These are phyloP conservation scores for Candida tropicalis DNA, from an alignment of 1,139 yeast species.

Conservation along the genomic window DNA sequence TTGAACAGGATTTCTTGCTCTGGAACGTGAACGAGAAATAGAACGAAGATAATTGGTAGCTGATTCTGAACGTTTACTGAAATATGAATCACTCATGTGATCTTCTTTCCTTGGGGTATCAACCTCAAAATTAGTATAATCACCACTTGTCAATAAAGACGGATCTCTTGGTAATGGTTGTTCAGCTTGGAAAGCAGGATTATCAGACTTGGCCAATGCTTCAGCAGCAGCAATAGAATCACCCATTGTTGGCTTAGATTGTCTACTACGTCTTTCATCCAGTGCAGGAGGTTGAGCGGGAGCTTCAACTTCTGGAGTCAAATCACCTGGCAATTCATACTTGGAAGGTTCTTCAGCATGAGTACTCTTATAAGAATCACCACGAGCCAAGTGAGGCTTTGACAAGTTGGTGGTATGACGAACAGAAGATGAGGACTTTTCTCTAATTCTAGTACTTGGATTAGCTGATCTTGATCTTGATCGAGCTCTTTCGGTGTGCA, in stretches of 20 bases:
- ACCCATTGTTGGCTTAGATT: conserved; percentile 52
- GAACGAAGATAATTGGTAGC: conserved; percentile 58
- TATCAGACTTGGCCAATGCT: conserved; percentile 9
- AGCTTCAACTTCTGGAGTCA: conserved; percentile 19
- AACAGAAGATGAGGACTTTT: conserved; percentile 32
- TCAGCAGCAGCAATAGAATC: conserved; percentile 51
- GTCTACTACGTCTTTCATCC: conserved; percentile 45
- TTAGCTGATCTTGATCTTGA: conserved; percentile 34
- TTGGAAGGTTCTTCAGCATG: conserved; percentile 41
- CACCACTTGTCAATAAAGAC: conserved; percentile 51
- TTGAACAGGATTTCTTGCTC: conserved; percentile 31
- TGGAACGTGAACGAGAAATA: conserved; percentile 64
- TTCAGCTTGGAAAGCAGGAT: conserved; percentile 12
- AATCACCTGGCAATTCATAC: conserved; percentile 49
- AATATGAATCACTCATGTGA: conserved; percentile 26
- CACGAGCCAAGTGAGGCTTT: conserved; percentile 64
- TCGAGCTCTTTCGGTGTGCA: conserved; percentile 39
- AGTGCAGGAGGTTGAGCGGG: conserved; percentile 29
- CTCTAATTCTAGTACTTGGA: conserved; percentile 26
- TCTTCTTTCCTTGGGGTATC: conserved; percentile 31
- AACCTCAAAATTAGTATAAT: conserved; percentile 50
- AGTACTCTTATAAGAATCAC: conserved; percentile 62
- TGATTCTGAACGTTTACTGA: conserved; percentile 33
- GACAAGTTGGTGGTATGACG: conserved; percentile 16
- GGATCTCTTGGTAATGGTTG: conserved; percentile 35